Evolutionary conservation across 2,329 filamentous ascomycete genomes (phyloP), one percentile per base, ranked within the genome.

Genomic region (Fusarium bulbicola): DNA sequence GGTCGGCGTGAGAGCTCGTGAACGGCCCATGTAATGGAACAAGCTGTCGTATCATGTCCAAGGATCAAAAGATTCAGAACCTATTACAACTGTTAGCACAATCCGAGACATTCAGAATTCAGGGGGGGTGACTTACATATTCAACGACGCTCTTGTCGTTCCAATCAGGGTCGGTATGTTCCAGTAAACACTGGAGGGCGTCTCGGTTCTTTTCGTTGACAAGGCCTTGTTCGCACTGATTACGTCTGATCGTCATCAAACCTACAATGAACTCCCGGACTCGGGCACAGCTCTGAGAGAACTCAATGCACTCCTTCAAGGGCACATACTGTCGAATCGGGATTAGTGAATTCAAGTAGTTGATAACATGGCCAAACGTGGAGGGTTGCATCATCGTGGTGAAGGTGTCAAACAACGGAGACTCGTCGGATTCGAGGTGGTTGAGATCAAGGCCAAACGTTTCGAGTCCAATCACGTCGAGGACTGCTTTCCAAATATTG

Each of bases 1-100:
- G 81, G 80, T 30, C 81, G 69, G 39, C 77, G 75, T 11, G 81
- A 78, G 14, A 86, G 77, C 66, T 82, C 78, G 59, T 85, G 83
- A 11, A 83, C 75, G 0, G 82, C 82, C 84, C 84, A 86, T 5
- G 81, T 82, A 70, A 85, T 80, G 1, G 82, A 76, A 12, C 80
- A 81, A 7, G 84, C 84, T 1, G 84, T 86, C 1, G 85, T 86
- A 61, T 86, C 84, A 63, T 86, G 83, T 47, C 77, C 85, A 20
- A 85, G 82, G 3, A 83, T 80, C 39, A 85, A 75, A 68, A 85
- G 82, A 13, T 85, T 86, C 75, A 86, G 79, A 30, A 84, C 68
- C 73, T 85, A 78, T 42, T 80, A 78, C 26, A 80, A 74, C 24
- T 26, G 49, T 83, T 79, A 61, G 81, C 39, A 76, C 28, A 46